Evolutionary conservation across 1,284 basidiomycete species (phyloP), one percentile per base, ranked within the genome.

Genomic region (Ganoderma lucidum): DNA sequence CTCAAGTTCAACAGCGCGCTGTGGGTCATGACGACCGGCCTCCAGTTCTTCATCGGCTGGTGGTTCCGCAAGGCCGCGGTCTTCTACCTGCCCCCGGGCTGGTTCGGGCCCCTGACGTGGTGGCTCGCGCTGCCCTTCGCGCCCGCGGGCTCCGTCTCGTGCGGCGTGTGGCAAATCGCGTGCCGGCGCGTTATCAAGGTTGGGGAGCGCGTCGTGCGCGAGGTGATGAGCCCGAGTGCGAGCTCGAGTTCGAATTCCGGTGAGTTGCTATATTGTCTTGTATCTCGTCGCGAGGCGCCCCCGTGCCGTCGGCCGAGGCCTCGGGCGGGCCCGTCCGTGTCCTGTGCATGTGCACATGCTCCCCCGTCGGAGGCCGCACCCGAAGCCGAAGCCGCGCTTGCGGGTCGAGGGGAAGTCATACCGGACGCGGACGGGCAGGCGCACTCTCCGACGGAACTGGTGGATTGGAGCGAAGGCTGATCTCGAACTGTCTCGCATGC

Each of bases 101-200:
- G 96, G 96, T 89, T 97, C 68, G 93, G 93, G 5, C 93, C 93
- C 3, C 80, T 95, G 41, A 88, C 85, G 2, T 97, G 95, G 95
- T 90, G 93, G 81, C 81, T 98, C 67, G 86, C 91, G 8, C 84
- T 96, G 70, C 95, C 95, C 63, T 95, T 93, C 74, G 95, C 94
- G 41, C 94, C 94, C 0, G 84, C 76, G 93, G 96, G 96, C 23
- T 93, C 95, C 17, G 91, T 98, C 70, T 95, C 94, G 73, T 94
- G 95, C 56, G 93, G 92, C 0, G 88, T 95, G 44, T 98, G 96
- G 96, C 93, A 95, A 75, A 94, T 96, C 87, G 92, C 94, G 6
- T 96, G 95, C 81, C 89, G 88, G 75, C 86, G 94, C 64, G 92
- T 95, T 23, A 86, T 97, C 71, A 86, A 87, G 70, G 85, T 91